A percentile compares a stretch with the other conserved stretches of the same genome.
These are phyloP conservation scores for Massariosphaeria phaeospora DNA, from an alignment of 495 filamentous ascomycete species.

Conservation along the genomic window DNA sequence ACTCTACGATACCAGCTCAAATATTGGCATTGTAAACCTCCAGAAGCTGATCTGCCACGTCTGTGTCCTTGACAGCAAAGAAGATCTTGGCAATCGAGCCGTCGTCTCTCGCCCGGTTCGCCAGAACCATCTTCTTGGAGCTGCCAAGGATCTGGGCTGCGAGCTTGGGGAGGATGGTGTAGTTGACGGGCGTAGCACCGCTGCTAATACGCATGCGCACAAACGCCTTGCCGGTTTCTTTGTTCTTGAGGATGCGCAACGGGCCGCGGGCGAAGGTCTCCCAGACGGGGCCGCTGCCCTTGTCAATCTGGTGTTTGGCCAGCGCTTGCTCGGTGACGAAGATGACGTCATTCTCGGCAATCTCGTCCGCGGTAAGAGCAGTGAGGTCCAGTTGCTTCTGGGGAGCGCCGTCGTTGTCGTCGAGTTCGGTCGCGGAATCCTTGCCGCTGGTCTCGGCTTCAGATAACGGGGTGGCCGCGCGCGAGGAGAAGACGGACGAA, in stretches of 20 bases:
- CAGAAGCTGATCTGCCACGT: slow-evolving; percentile 1
- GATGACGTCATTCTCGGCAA: slow-evolving; percentile 11
- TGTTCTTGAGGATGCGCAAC: slow-evolving; percentile 19
- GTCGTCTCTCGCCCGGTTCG: neutral
- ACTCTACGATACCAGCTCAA: too few species aligned
- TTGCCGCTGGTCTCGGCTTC: slow-evolving; percentile 9
- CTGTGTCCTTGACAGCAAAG: neutral
- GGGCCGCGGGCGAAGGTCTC: slow-evolving; percentile 4
- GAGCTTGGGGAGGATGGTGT: slow-evolving; percentile 5
- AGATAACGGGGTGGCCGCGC: slow-evolving; percentile 16
- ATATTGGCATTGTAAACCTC: slow-evolving; percentile 6
- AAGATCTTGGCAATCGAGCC: neutral
- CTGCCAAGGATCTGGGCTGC: neutral
- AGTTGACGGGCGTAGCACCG: slow-evolving; percentile 14
- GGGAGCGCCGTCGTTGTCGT: slow-evolving; percentile 1
- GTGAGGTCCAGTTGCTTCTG: neutral
- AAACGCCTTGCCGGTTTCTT: slow-evolving; percentile 9
- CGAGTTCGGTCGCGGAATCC: slow-evolving; percentile 2
- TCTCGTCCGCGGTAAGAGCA: slow-evolving; percentile 10
- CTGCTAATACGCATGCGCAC: slow-evolving; percentile 10
- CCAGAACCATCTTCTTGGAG: slow-evolving; percentile 5
- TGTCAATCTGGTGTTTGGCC: slow-evolving; percentile 4
- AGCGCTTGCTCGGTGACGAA: slow-evolving; percentile 2
- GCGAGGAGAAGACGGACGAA: slow-evolving; percentile 12
- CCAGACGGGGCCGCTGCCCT: slow-evolving; percentile 1